phyloP scores from a whole-genome alignment of 352 stramenopile species.

The Pythium diclinum region DNA sequence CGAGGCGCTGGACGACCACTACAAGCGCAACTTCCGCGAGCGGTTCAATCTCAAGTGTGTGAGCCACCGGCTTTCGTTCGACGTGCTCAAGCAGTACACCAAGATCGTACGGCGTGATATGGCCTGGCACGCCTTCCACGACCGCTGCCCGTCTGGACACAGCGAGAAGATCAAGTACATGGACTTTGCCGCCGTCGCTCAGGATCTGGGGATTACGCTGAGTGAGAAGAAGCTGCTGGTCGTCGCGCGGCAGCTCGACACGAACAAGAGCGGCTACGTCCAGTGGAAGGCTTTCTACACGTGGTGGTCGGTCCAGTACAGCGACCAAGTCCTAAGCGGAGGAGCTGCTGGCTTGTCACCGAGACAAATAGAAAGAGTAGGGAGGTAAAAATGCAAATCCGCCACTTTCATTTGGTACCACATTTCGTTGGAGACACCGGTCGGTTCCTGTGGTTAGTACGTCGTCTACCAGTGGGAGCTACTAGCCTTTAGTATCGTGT shows the following conservation, averaged over 20 bases:
- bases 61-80: conserved; percentile 61
- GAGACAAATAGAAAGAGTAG: not conserved
- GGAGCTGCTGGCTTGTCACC: not conserved
- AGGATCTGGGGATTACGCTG: conserved; percentile 37
- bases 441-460: too few relatives aligned
- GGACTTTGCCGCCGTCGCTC: conserved; percentile 49
- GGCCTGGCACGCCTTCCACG: conserved; percentile 57
- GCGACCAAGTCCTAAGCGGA: conserved; percentile 11
- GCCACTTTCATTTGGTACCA: too few relatives aligned
- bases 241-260: conserved; percentile 43
- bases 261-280: conserved; percentile 48
- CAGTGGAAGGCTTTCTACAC: conserved; percentile 64
- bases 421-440: too few relatives aligned
- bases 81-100: conserved; percentile 61
- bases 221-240: conserved; percentile 47
- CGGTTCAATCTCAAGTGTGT: conserved; percentile 59
- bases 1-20: conserved; percentile 36
- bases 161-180: conserved; percentile 33
- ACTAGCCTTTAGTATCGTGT: too few relatives aligned
- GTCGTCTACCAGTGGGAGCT: too few relatives aligned
- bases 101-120: conserved; percentile 55
- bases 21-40: conserved; percentile 50
- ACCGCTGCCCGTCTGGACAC: conserved; percentile 5
- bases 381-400: not conserved
- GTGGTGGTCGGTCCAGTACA: conserved; percentile 55